phyloP scores from a whole-genome alignment of 2,329 filamentous ascomycete species.

The Colletotrichum orchidophilum region DNA sequence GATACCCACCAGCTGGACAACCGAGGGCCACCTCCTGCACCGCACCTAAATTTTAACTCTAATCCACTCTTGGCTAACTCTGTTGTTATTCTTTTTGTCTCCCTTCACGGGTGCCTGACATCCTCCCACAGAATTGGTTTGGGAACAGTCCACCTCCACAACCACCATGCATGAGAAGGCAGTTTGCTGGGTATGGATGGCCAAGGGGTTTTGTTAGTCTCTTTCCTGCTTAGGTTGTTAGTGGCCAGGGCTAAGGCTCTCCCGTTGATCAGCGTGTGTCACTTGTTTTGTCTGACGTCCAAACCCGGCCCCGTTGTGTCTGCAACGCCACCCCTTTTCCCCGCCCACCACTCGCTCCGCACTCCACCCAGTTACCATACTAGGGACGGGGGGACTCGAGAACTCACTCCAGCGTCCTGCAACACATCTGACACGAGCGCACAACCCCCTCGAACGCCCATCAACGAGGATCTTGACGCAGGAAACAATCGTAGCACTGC shows the following conservation, averaged over 20 bases:
- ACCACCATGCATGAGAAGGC: constrained; percentile 14
- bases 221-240: too few species aligned
- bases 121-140: constrained; percentile 18
- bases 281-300: constrained; percentile 5
- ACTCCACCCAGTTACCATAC: not conserved
- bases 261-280: not conserved
- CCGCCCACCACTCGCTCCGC: not conserved
- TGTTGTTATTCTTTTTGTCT: not conserved
- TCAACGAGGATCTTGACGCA: constrained; percentile 23
- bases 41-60: constrained; percentile 1
- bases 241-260: not conserved
- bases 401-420: constrained; percentile 7
- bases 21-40: not conserved
- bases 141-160: constrained; percentile 12
- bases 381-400: not conserved
- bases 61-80: not conserved
- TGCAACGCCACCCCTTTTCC: not conserved
- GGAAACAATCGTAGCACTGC: constrained; percentile 19
- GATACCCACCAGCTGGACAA: not conserved
- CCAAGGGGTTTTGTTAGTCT: not conserved
- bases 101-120: not conserved
- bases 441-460: constrained; percentile 10
- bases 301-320: not conserved
- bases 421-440: constrained; percentile 35
- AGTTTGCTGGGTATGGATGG: not conserved